Evolutionary conservation across 2,329 filamentous ascomycete species (phyloP), one percentile per base, ranked within the genome.

Genomic region (Cucurbitaria berberidis): DNA sequence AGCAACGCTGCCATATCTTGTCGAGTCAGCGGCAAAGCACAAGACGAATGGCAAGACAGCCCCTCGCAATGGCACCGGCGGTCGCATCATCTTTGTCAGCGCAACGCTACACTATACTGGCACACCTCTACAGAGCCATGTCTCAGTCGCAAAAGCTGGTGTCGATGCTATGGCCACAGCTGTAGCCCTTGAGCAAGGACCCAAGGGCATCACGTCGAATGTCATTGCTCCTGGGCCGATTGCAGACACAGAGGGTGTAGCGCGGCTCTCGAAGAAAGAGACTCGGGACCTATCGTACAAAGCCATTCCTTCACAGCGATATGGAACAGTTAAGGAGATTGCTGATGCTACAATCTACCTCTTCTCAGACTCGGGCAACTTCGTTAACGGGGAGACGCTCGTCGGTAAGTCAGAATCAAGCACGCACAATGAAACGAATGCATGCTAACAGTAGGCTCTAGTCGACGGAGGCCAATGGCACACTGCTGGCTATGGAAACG

Each of bases 21-120:
- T 91, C 11, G 82, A 86, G 64, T 96, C 91, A n/a, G 87, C 89
- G 1, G 76, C 78, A 29, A 84, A 84, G 65, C 79, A 87, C 65
- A 82, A 77, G 57, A 82, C 82, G 16, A 85, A 89, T 61, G 82
- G 84, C 1, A 84, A 84, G 26, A 77, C 79, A 4, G 72, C 51
- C 38, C 71, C 72, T 5, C 40, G 63, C 2, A 68, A 78, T 22
- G 82, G 83, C 1, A 89, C 88, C 0, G 89, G 90, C 42, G 92
- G 93, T 9, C 87, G 93, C 52, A 92, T 98, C 69, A 85, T 97
- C 67, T 96, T 93, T 74, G 84, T 98, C 56, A 95, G 89, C 39
- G 93, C 93, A 3, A 93, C 91, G 1, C 89, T 98, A 67, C 93
- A 98, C 78, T 97, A 93, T 78, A 89, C 89, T 0, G 92, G 91